A percentile compares a stretch with the other conserved stretches of the same genome.
phyloP scores from a whole-genome alignment of 2,329 filamentous ascomycete genomes.

The Penicillium sp. region DNA sequence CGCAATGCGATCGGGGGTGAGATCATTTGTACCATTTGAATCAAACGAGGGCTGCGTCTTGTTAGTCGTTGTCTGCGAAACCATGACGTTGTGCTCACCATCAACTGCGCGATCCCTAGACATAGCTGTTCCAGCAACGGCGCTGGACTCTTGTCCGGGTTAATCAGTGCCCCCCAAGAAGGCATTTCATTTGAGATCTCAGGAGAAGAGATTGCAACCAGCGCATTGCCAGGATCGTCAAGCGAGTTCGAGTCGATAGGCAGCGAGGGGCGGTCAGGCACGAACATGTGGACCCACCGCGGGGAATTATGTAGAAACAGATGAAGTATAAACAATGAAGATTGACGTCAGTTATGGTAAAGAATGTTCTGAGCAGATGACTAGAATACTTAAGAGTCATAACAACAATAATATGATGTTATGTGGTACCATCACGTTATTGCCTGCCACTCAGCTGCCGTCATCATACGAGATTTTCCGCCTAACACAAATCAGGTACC shows the following conservation, averaged over 20 bases:
- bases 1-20: constrained; percentile 69
- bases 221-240: constrained; percentile 4
- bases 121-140: constrained; percentile 67
- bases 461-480: constrained; percentile 7
- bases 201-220: constrained; percentile 11
- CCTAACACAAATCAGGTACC: not conserved
- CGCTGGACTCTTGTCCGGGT: constrained; percentile 66
- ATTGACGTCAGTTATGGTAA: not conserved
- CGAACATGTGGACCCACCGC: constrained; percentile 22
- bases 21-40: constrained; percentile 34
- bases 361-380: not conserved
- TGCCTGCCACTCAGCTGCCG: constrained; percentile 1
- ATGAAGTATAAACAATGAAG: not conserved
- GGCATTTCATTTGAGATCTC: constrained; percentile 30
- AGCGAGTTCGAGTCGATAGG: constrained; percentile 12
- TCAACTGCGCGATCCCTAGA: constrained; percentile 65
- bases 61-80: constrained; percentile 1
- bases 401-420: not conserved
- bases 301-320: constrained; percentile 1
- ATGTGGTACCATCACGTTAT: not conserved
- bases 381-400: not conserved
- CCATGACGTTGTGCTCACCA: constrained; percentile 50
- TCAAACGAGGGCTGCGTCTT: constrained; percentile 31
- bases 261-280: constrained; percentile 27
- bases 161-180: constrained; percentile 63